Conservation (phyloP, 805 yeast species). For the Peterozyma xylosa region DNA sequence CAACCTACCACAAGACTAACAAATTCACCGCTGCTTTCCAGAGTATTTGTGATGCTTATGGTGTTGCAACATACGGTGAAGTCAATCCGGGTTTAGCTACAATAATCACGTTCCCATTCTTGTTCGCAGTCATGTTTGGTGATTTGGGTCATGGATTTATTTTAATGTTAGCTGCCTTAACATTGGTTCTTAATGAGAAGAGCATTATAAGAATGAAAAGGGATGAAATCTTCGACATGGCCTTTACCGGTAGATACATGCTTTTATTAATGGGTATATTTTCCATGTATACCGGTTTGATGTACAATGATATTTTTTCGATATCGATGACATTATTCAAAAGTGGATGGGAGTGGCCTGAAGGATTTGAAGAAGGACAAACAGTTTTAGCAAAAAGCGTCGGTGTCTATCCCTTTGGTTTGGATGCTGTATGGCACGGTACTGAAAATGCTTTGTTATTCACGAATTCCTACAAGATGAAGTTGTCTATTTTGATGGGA, state of each 20-base stretch:
- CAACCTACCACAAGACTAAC: constrained; percentile 63
- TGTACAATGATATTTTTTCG: constrained; percentile 68
- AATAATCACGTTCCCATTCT: constrained; percentile 68
- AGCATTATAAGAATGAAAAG: constrained; percentile 46
- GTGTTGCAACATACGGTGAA: constrained; percentile 68
- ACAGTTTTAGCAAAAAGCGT: constrained; percentile 37
- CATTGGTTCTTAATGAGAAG: constrained; percentile 48
- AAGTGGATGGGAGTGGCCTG: constrained; percentile 68
- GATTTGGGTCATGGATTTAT: constrained; percentile 75
- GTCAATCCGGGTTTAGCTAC: constrained; percentile 73
- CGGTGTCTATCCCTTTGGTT: constrained; percentile 54
- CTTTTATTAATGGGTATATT: constrained; percentile 63
- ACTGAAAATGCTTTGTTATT: constrained; percentile 63
- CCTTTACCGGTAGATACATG: constrained; percentile 63
- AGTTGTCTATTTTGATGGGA: constrained; percentile 68
- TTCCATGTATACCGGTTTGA: constrained; percentile 67
- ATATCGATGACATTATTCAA: constrained; percentile 59
- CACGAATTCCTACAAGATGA: constrained; percentile 73
- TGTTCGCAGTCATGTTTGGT: constrained; percentile 83
- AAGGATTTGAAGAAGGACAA: constrained; percentile 40
- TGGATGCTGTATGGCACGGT: constrained; percentile 79
- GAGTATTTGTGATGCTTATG: constrained; percentile 68
- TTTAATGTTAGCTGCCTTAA: constrained; percentile 45
- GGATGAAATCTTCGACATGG: constrained; percentile 76
- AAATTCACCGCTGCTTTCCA: constrained; percentile 67